Evolutionary conservation across 805 yeast species (phyloP), one percentile per base, ranked within the genome.

Genomic region (Jamesozyma spencerorum): DNA sequence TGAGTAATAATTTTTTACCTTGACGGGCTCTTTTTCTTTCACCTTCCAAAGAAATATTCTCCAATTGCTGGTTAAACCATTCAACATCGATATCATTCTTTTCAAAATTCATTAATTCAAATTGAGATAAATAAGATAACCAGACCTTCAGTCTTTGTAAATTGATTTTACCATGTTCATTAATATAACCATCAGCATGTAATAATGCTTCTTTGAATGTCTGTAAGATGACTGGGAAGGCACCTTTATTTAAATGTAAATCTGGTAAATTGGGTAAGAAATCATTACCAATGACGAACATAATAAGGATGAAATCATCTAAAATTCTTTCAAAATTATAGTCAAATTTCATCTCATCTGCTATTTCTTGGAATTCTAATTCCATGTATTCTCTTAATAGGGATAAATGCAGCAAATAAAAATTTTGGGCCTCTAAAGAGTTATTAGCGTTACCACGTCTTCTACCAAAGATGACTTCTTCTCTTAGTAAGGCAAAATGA

Each of bases 221-320:
- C 47, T 81, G 85, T 50, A 92, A 70, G 54, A 92, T 70, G 24
- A 87, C 73, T n/a, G 97, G 95, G 67, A 92, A 84, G 0, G 97
- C 98, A 51, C 97, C 97, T 52, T 88, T 92, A 58, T 87, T 88
- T 49, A 92, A 73, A 59, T 85, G 88, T 51, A 92, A 70, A 62
- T 88, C 95, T 0, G 99, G 98, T 51, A 94, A 73, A 58, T 92
- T 85, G 19, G 99, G 98, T 56, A 92, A 72, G 78, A 92, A 92
- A 72, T 92, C 99, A 58, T 92, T 92, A 54, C 99, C 99, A 52
- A 92, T 85, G 46, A 92, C 95, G 57, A 85, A 88, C 81, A 86
- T 76, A 53, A 90, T 81, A 45, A 92, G 69, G 47, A 92, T 85
- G 50, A 90, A 86, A 61, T 92, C 99, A 63, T 92, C 99, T 48